Percentiles rank a stretch among this genome's conserved stretches.
Evolutionary conservation across 768 basidiomycete species (phyloP).

Genomic region (Auricularia sp.): DNA sequence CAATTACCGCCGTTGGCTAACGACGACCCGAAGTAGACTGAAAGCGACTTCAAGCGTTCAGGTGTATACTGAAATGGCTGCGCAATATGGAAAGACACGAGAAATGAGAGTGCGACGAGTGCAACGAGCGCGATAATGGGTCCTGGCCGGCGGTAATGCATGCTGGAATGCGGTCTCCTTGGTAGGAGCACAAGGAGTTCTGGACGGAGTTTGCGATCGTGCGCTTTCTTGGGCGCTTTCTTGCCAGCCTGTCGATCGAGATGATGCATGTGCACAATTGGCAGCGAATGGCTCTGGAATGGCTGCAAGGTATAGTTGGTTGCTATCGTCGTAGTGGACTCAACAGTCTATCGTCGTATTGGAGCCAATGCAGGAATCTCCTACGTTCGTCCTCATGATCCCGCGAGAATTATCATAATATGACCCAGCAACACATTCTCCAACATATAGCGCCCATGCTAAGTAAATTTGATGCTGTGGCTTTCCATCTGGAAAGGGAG

Average conservation of each 20-base stretch:
- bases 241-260: no score
- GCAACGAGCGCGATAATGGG: neutral
- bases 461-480: slow-evolving; percentile 79
- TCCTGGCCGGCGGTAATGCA: neutral
- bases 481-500: slow-evolving; percentile 48
- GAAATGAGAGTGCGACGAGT: neutral
- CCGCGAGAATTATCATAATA: no score
- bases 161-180: neutral
- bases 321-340: no score
- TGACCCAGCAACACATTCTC: no score
- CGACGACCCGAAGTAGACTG: neutral
- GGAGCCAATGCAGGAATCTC: no score
- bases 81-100: neutral
- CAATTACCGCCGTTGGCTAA: neutral
- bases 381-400: no score
- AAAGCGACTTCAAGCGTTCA: neutral
- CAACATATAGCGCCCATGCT: neutral
- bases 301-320: no score
- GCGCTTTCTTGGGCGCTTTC: no score
- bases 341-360: no score
- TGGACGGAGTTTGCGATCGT: no score
- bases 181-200: neutral
- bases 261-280: no score
- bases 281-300: no score
- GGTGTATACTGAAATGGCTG: neutral